Evolutionary conservation across 2,329 filamentous ascomycete genomes (phyloP).

Genomic region (Monilinia laxa): DNA sequence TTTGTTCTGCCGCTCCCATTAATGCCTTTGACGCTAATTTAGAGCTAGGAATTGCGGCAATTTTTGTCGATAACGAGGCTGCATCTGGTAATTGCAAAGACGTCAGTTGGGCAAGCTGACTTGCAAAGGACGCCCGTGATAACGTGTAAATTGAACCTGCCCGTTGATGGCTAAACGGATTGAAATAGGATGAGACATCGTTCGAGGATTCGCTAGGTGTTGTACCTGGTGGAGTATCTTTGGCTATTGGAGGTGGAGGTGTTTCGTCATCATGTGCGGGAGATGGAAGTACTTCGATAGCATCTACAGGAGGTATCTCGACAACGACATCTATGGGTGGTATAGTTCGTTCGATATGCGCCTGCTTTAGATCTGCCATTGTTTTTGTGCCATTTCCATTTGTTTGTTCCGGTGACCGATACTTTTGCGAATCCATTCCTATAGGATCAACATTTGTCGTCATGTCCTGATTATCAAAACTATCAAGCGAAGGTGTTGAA

Average conservation of each 20-base stretch:
- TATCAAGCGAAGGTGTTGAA: slow-evolving; percentile 32
- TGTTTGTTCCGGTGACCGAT: slow-evolving; percentile 67
- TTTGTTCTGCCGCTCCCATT: slow-evolving; percentile 86
- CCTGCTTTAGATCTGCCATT: slow-evolving; percentile 55
- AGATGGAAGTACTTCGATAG: slow-evolving; percentile 42
- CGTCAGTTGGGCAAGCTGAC: slow-evolving; percentile 88
- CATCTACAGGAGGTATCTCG: slow-evolving; percentile 38
- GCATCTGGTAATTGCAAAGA: slow-evolving; percentile 87
- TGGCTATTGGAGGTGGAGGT: slow-evolving; percentile 48
- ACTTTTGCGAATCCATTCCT: slow-evolving; percentile 72
- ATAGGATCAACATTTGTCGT: slow-evolving; percentile 44
- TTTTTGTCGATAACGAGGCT: slow-evolving; percentile 75
- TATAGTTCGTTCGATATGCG: slow-evolving; percentile 54
- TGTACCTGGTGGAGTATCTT: slow-evolving; percentile 50
- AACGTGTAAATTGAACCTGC: slow-evolving; percentile 91
- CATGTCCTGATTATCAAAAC: slow-evolving; percentile 36
- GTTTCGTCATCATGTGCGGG: slow-evolving; percentile 39
- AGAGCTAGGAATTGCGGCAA: slow-evolving; percentile 81
- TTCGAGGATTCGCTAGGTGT: slow-evolving; percentile 37
- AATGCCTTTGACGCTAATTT: slow-evolving; percentile 80
- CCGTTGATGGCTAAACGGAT: slow-evolving; percentile 63
- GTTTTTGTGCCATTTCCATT: slow-evolving; percentile 67
- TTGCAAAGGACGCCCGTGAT: slow-evolving; percentile 87
- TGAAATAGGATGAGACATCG: slow-evolving; percentile 56
- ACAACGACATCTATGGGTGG: slow-evolving; percentile 42